Percentiles rank a stretch among this genome's conserved stretches.
Conservation (phyloP, 2,329 filamentous ascomycete genomes). For the Fusarium brevicatenulatum region DNA sequence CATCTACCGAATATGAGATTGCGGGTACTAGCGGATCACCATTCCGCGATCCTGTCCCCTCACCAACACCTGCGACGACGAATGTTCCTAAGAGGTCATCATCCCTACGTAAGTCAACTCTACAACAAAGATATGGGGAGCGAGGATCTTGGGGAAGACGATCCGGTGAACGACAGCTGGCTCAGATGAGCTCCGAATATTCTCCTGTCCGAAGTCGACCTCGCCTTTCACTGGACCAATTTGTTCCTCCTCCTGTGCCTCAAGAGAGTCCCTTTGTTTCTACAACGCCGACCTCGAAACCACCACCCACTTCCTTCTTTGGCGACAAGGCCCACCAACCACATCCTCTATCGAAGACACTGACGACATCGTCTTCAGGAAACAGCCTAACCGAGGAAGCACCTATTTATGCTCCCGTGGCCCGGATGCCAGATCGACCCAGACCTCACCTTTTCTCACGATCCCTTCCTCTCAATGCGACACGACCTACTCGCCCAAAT, state of each 20-base stretch:
- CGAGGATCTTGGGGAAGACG: conserved; percentile 71
- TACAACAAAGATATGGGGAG: conserved; percentile 83
- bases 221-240: conserved; percentile 82
- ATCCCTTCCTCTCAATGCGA: conserved; percentile 53
- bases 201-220: conserved; percentile 71
- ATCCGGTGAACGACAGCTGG: conserved; percentile 65
- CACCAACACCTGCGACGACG: conserved; percentile 60
- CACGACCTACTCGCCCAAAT: conserved; percentile 48
- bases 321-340: conserved; percentile 64
- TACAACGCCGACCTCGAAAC: conserved; percentile 61
- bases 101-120: conserved; percentile 84
- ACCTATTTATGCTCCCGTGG: conserved; percentile 45
- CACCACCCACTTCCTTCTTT: conserved; percentile 50
- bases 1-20: conserved; percentile 63
- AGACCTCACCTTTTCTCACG: conserved; percentile 51
- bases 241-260: conserved; percentile 69
- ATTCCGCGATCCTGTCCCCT: conserved; percentile 55
- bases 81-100: conserved; percentile 73
- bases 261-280: conserved; percentile 74
- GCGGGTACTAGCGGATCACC: conserved; percentile 49
- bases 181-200: conserved; percentile 63
- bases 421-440: conserved; percentile 42
- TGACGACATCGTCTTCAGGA: conserved; percentile 87
- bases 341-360: conserved; percentile 86
- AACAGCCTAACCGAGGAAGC: conserved; percentile 81